Percentiles rank a stretch among this genome's conserved stretches.
These are phyloP conservation scores for Colletotrichum sp. DNA, from an alignment of 2,329 filamentous ascomycete species.

Conservation along the genomic window DNA sequence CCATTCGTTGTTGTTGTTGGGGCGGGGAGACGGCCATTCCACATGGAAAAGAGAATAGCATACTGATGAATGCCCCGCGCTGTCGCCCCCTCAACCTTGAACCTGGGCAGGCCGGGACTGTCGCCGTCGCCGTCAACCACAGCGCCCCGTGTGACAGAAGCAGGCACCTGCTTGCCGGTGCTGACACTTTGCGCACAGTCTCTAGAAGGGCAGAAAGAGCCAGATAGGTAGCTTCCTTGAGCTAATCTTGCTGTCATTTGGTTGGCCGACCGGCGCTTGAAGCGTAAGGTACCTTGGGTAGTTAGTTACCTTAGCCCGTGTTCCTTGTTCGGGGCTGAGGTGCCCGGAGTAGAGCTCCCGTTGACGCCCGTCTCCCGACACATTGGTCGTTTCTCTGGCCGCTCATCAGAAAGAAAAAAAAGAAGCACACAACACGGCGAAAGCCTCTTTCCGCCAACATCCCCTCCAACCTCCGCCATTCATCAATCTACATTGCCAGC, in stretches of 20 bases:
- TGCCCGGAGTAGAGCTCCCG: constrained; percentile 10
- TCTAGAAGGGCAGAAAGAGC: background rate
- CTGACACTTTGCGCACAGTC: background rate
- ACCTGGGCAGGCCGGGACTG: background rate
- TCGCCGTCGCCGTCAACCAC: background rate
- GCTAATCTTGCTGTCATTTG: background rate
- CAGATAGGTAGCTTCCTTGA: background rate
- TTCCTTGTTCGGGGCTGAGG: background rate
- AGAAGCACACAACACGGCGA: background rate
- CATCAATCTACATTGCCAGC: background rate
- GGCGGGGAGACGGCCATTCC: constrained; percentile 1
- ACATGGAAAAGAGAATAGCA: constrained; percentile 19
- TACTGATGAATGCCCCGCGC: constrained; percentile 16
- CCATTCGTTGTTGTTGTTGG: background rate
- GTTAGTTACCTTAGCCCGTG: background rate
- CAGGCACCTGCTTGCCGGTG: background rate
- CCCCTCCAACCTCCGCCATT: background rate
- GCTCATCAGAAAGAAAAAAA: background rate
- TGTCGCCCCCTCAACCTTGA: constrained; percentile 17
- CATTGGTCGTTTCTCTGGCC: background rate
- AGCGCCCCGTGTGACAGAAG: background rate
- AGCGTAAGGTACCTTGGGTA: background rate
- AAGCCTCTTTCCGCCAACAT: background rate
- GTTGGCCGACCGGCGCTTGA: background rate
- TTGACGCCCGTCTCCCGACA: background rate